A percentile compares a stretch with the other conserved stretches of the same genome.
These are phyloP conservation scores for Ophiostoma ulmi DNA, from an alignment of 2,329 filamentous ascomycete genomes.

Conservation along the genomic window DNA sequence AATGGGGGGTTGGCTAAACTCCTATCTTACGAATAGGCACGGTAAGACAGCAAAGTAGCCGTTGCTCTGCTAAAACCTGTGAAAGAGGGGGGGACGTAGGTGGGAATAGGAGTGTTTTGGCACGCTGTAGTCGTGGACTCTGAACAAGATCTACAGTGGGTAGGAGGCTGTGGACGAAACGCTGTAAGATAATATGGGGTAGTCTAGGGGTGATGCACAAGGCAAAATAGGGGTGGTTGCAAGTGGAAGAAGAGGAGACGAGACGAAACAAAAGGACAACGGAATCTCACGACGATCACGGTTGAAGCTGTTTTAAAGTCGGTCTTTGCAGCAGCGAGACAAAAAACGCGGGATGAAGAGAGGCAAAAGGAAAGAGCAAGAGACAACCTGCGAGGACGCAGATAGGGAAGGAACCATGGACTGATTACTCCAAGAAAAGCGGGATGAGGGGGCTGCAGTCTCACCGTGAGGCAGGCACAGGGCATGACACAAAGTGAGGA, in stretches of 20 bases:
- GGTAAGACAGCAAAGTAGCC: background rate
- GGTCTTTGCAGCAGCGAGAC: background rate
- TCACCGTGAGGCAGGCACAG: conserved; percentile 5
- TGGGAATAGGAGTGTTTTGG: background rate
- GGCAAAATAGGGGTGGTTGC: conserved; percentile 5
- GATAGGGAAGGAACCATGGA: background rate
- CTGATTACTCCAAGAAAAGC: background rate
- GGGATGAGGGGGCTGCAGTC: background rate
- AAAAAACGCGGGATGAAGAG: background rate
- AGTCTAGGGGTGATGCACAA: conserved; percentile 12
- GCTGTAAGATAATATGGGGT: background rate
- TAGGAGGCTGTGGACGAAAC: conserved; percentile 5
- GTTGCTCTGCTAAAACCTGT: background rate
- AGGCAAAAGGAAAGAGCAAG: background rate
- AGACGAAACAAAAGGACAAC: background rate
- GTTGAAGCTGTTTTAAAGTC: background rate
- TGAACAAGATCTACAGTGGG: background rate
- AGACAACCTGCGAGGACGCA: background rate
- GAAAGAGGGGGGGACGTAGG: background rate
- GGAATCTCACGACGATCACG: background rate
- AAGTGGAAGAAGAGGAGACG: conserved; percentile 9
- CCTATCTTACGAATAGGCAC: background rate
- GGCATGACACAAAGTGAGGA: conserved; percentile 5
- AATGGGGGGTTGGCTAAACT: background rate
- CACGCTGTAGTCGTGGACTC: background rate